These are phyloP conservation scores for Porogramme epimiltina DNA, from an alignment of 1,284 basidiomycete species.

Conservation along the genomic window DNA sequence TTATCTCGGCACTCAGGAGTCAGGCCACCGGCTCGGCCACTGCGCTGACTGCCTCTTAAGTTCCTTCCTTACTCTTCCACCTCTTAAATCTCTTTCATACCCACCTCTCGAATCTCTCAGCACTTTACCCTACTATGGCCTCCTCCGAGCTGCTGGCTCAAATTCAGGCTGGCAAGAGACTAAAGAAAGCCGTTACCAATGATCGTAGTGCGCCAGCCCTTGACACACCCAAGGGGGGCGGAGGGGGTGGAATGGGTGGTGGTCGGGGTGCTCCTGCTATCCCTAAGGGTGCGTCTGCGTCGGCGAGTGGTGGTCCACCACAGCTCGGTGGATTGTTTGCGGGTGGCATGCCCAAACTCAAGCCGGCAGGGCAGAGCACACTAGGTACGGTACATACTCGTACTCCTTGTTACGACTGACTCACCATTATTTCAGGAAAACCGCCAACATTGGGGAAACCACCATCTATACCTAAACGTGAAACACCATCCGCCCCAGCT, in stretches of 20 bases:
- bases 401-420: conserved; percentile 6
- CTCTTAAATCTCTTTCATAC: too few relatives aligned
- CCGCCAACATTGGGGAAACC: conserved; percentile 64
- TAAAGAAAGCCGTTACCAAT: conserved; percentile 82
- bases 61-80: neutral
- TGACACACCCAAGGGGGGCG: conserved; percentile 51
- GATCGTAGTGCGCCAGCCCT: conserved; percentile 78
- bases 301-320: conserved; percentile 64
- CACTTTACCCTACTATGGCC: conserved; percentile 51
- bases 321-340: conserved; percentile 87
- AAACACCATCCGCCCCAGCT: conserved; percentile 24
- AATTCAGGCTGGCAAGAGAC: conserved; percentile 77
- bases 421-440: conserved; percentile 46
- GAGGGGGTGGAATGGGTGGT: conserved; percentile 39
- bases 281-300: conserved; percentile 37
- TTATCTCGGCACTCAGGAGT: too few relatives aligned
- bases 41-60: neutral
- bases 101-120: neutral
- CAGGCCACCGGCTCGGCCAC: neutral
- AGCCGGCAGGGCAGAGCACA: conserved; percentile 66
- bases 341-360: conserved; percentile 89
- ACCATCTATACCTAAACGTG: conserved; percentile 63
- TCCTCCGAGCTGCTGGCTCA: conserved; percentile 71
- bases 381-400: conserved; percentile 44
- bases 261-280: conserved; percentile 41